Conservation (phyloP, 192 early-diverging fungal genomes). For the Funneliformis mosseae region DNA sequence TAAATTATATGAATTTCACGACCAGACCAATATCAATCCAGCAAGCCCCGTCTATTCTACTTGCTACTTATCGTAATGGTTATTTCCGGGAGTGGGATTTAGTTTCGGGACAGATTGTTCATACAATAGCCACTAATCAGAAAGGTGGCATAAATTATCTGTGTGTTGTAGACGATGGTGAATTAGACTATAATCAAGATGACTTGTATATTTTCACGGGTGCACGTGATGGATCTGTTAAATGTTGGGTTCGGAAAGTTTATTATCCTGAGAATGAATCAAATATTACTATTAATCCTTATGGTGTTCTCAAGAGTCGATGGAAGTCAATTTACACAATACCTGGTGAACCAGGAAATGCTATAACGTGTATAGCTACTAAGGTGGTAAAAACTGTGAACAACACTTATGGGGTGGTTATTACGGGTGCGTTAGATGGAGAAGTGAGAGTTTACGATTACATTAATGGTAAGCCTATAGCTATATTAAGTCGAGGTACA, state of each 20-base stretch:
- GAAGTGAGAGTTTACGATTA: constrained; percentile 32
- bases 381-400: constrained; percentile 25
- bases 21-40: neutral
- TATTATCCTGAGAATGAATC: neutral
- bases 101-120: constrained; percentile 8
- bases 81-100: constrained; percentile 34
- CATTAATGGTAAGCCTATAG: neutral
- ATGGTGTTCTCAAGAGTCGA: neutral
- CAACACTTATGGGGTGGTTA: constrained; percentile 3
- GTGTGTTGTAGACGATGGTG: constrained; percentile 6
- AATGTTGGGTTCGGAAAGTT: constrained; percentile 21
- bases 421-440: constrained; percentile 29
- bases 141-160: constrained; percentile 29
- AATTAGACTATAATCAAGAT: neutral
- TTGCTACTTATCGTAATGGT: constrained; percentile 25
- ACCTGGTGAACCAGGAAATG: neutral
- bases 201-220: constrained; percentile 10
- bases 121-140: constrained; percentile 30
- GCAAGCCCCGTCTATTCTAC: neutral
- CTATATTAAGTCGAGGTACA: constrained; percentile 19
- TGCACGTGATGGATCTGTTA: constrained; percentile 30
- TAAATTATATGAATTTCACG: neutral
- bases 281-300: no score
- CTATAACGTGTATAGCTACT: constrained; percentile 24
- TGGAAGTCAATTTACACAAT: constrained; percentile 32